Evolutionary conservation across 208 protist genomes (phyloP).

Genomic region (Herpetomonas tarakana): DNA sequence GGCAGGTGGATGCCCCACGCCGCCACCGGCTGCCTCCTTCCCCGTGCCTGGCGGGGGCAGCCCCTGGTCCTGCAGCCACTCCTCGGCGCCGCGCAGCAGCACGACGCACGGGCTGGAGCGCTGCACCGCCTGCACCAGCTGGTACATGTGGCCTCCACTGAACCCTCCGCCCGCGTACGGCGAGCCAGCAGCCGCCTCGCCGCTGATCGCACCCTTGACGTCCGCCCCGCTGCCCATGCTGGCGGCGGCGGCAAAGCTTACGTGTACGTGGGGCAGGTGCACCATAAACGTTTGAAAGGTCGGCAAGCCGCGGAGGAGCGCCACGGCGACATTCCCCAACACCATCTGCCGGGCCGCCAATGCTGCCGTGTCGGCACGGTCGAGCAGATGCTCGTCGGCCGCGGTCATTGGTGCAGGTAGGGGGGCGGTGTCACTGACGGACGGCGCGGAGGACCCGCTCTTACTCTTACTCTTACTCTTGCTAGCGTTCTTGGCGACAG

Average conservation of each 20-base stretch:
- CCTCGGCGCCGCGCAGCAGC: constrained; percentile 53
- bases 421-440: not conserved
- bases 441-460: not conserved
- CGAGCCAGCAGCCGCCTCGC: constrained; percentile 10
- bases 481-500: not conserved
- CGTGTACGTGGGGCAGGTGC: constrained; percentile 35
- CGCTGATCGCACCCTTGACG: constrained; percentile 1
- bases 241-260: constrained; percentile 16
- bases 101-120: constrained; percentile 59
- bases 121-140: constrained; percentile 45
- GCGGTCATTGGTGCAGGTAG: not conserved
- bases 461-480: not conserved
- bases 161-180: constrained; percentile 2
- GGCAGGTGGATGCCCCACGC: not conserved
- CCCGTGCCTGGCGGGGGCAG: constrained; percentile 1
- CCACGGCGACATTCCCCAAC: constrained; percentile 13
- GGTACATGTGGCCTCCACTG: constrained; percentile 42
- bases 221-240: not conserved
- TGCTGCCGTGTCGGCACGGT: constrained; percentile 15
- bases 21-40: not conserved
- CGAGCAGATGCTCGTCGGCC: too few species aligned
- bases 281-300: constrained; percentile 24
- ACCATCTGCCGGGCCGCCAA: constrained; percentile 15
- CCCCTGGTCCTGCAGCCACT: constrained; percentile 46
- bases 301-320: constrained; percentile 16